phyloP scores from a whole-genome alignment of 768 basidiomycete species.

The Lactarius tabidus region DNA sequence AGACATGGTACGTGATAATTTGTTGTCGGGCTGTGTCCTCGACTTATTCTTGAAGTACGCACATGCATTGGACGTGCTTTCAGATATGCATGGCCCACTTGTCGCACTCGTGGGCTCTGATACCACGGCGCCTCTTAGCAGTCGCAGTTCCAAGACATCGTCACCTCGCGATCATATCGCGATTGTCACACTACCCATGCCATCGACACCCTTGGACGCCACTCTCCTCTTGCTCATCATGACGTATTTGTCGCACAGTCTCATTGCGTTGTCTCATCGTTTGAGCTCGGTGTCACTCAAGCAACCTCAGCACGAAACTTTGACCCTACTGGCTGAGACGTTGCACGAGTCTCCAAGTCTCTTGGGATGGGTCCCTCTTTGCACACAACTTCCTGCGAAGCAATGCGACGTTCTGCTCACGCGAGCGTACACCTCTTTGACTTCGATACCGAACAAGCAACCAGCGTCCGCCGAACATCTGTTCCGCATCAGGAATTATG shows the following conservation, averaged over 20 bases:
- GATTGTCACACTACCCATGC: slow-evolving; percentile 44
- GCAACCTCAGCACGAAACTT: slow-evolving; percentile 8
- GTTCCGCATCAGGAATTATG: slow-evolving; percentile 41
- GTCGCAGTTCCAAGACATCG: slow-evolving; percentile 25
- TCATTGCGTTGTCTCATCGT: slow-evolving; percentile 40
- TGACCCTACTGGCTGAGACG: slow-evolving; percentile 31
- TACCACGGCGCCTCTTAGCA: not conserved
- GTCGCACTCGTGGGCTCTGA: slow-evolving; percentile 28
- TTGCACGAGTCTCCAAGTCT: slow-evolving; percentile 39
- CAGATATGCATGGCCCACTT: slow-evolving; percentile 45
- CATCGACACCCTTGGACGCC: slow-evolving; percentile 32
- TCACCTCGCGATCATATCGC: not conserved
- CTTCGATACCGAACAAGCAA: slow-evolving; percentile 28
- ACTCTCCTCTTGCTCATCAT: slow-evolving; percentile 50
- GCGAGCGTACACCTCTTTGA: slow-evolving; percentile 54
- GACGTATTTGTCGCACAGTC: slow-evolving; percentile 54
- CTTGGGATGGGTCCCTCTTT: slow-evolving; percentile 49
- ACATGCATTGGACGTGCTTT: slow-evolving; percentile 42
- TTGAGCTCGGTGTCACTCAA: slow-evolving; percentile 24
- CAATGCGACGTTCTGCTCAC: slow-evolving; percentile 57
- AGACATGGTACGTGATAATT: slow-evolving; percentile 55
- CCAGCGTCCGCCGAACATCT: slow-evolving; percentile 26
- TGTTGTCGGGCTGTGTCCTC: not conserved
- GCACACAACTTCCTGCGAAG: slow-evolving; percentile 44
- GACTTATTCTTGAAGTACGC: slow-evolving; percentile 44